These are phyloP conservation scores for Biscogniauxia sp. DNA, from an alignment of 2,329 filamentous ascomycete species.

Conservation along the genomic window DNA sequence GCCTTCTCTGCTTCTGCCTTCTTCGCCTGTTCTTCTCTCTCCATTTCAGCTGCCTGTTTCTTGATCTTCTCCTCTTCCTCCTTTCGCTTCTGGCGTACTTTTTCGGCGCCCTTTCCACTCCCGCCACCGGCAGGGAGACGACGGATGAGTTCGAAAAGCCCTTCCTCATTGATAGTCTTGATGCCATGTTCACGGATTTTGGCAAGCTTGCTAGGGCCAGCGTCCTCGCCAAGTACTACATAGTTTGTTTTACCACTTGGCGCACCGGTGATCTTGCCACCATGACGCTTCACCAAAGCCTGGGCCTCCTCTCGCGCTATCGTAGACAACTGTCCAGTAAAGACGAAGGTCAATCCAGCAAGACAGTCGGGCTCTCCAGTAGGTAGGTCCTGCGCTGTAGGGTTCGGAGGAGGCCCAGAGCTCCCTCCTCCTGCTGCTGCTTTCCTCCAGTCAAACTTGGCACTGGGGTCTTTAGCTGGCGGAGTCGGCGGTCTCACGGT, in stretches of 20 bases:
- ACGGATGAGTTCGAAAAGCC: constrained; percentile 82
- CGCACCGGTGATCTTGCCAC: constrained; percentile 80
- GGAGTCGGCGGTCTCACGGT: constrained; percentile 81
- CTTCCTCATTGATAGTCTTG: constrained; percentile 92
- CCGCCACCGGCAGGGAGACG: constrained; percentile 82
- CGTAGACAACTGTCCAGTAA: constrained; percentile 81
- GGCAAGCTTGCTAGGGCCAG: constrained; percentile 86
- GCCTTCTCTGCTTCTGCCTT: constrained; percentile 53
- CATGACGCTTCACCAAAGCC: constrained; percentile 85
- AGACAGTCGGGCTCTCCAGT: constrained; percentile 86
- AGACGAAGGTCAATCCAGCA: constrained; percentile 87
- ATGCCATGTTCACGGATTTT: constrained; percentile 79
- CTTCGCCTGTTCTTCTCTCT: constrained; percentile 68
- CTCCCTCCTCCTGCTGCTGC: constrained; percentile 56
- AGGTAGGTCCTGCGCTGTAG: constrained; percentile 69
- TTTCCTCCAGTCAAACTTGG: constrained; percentile 80
- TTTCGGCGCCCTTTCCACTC: constrained; percentile 81
- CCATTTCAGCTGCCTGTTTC: constrained; percentile 80
- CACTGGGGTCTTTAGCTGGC: constrained; percentile 65
- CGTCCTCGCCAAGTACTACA: constrained; percentile 86
- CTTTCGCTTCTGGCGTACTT: constrained; percentile 78
- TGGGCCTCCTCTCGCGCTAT: constrained; percentile 84
- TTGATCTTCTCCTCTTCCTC: constrained; percentile 81
- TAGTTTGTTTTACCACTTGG: constrained; percentile 94
- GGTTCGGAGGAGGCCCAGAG: constrained; percentile 60